Base-by-base conservation (phyloP, 2,329 filamentous ascomycete genomes). In the Venturia asperata region DNA sequence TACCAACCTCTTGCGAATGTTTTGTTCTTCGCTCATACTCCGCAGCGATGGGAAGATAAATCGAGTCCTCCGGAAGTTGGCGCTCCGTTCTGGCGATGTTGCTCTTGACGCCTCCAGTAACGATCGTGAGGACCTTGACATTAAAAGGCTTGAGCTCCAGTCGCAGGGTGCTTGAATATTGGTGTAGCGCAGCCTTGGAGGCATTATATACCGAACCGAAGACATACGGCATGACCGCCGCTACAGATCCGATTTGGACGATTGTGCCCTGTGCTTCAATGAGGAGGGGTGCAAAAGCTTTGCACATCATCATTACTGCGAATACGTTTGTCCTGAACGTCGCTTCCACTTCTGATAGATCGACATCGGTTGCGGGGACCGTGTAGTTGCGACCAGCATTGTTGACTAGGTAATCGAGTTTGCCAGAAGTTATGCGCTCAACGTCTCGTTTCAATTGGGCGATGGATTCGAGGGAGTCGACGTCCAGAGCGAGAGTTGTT, bases 71-170 rank as follows among this genome's bases (percentile, higher is more conserved):
- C 1, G 76, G 74, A 10, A 87, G 71, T 5, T 73, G 72, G 34
- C 83, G 77, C 17, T 82, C 72, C 5, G 75, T 77, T n/a, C 84
- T 78, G 3, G 82, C 81, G 68, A 87, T 85, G 41, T 82, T 82
- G 52, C 79, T 82, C 70, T 82, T 80, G 41, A 87, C 84, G 11
- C 85, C 84, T 11, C 85, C 85, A 1, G 85, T 87, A 7, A 87
- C 74, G 5, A 82, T 72, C 0, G 74, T 81, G 10, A 81, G 69
- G 7, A 82, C 80, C 13, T 76, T 72, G 9, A 81, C 79, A 9
- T 76, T 78, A 19, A 82, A 78, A 1, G 83, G 83, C 66, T 72
- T 76, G 13, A 86, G 73, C 70, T 87, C 83, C 21, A 86, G 79
- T 15, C 85, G 79, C 60, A 86, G 72, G 0, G 83, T 84, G 66